Evolutionary conservation across 345 rosid species (phyloP).

Genomic region (Stellera chamaejasme): DNA sequence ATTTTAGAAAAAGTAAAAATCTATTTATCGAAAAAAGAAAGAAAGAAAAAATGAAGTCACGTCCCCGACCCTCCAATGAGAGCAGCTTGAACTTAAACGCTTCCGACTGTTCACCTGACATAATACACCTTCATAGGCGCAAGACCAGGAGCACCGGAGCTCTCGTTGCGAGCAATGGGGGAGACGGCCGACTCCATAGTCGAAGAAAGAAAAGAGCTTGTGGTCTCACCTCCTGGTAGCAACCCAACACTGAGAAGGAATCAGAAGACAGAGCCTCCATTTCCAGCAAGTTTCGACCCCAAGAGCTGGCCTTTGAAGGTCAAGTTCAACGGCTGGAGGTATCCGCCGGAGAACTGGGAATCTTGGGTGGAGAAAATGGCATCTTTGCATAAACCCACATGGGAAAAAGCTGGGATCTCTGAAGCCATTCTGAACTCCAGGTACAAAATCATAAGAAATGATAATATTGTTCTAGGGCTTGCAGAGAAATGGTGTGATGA

Average conservation of each 20-base stretch:
- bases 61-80: no score
- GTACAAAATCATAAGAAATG: slow-evolving; percentile 8
- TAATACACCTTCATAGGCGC: no score
- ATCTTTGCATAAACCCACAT: slow-evolving; percentile 14
- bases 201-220: no score
- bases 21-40: no score
- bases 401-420: slow-evolving; percentile 43
- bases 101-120: no score
- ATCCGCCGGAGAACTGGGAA: slow-evolving; percentile 17
- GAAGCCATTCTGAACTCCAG: slow-evolving; percentile 36
- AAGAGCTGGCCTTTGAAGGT: slow-evolving; percentile 15
- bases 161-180: slow-evolving; percentile 5
- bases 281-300: slow-evolving; percentile 5
- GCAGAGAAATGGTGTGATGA: slow-evolving; percentile 43
- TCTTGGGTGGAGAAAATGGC: slow-evolving; percentile 36
- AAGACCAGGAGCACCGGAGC: no score
- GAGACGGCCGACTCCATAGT: background rate
- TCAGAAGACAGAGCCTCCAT: slow-evolving; percentile 12
- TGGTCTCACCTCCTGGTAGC: slow-evolving; percentile 2
- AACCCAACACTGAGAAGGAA: slow-evolving; percentile 10
- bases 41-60: no score
- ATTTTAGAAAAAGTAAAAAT: no score
- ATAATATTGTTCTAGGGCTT: slow-evolving; percentile 21
- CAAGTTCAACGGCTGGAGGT: slow-evolving; percentile 24
- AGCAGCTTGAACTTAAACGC: no score